phyloP scores from a whole-genome alignment of 306 rosid genomes.

The Cicer cuneatum region DNA sequence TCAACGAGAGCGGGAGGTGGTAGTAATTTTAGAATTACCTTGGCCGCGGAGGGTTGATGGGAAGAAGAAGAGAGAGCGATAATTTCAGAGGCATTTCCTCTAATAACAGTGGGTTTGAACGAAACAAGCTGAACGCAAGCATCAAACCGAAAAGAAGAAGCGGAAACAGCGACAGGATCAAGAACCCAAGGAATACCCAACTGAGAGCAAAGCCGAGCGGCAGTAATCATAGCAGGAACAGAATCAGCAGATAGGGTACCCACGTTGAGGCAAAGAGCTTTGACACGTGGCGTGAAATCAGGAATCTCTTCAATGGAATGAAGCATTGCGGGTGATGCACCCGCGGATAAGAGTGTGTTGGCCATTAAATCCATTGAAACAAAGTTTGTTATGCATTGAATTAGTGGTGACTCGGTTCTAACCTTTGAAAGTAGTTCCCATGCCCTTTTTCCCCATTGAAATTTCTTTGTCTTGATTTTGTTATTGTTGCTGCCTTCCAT shows the following conservation, averaged over 20 bases:
- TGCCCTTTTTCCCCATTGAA: slow-evolving; percentile 35
- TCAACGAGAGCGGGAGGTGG: no score
- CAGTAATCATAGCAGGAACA: slow-evolving; percentile 73
- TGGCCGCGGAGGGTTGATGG: slow-evolving; percentile 18
- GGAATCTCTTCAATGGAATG: slow-evolving; percentile 70
- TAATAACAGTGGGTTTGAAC: slow-evolving; percentile 67
- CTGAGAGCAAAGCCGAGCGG: slow-evolving; percentile 53
- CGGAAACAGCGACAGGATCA: slow-evolving; percentile 85
- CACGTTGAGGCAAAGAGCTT: slow-evolving; percentile 68
- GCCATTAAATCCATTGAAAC: slow-evolving; percentile 95
- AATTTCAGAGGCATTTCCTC: slow-evolving; percentile 87
- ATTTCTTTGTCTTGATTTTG: no score
- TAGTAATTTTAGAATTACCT: slow-evolving; percentile 48
- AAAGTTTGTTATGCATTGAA: slow-evolving; percentile 92
- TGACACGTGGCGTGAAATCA: slow-evolving; percentile 73
- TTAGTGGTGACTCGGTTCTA: slow-evolving; percentile 66
- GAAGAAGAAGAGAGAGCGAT: slow-evolving; percentile 65
- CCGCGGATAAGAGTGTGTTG: slow-evolving; percentile 78
- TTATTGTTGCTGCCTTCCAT: no score
- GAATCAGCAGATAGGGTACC: slow-evolving; percentile 79
- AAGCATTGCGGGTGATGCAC: slow-evolving; percentile 93
- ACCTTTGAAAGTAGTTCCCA: slow-evolving; percentile 59
- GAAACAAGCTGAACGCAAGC: slow-evolving; percentile 71
- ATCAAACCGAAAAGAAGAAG: slow-evolving; percentile 65
- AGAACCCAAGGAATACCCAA: slow-evolving; percentile 80